Evolutionary conservation across 441 rosid species (phyloP), one percentile per base, ranked within the genome.

Genomic region (Bocquillonia castaneifolia): DNA sequence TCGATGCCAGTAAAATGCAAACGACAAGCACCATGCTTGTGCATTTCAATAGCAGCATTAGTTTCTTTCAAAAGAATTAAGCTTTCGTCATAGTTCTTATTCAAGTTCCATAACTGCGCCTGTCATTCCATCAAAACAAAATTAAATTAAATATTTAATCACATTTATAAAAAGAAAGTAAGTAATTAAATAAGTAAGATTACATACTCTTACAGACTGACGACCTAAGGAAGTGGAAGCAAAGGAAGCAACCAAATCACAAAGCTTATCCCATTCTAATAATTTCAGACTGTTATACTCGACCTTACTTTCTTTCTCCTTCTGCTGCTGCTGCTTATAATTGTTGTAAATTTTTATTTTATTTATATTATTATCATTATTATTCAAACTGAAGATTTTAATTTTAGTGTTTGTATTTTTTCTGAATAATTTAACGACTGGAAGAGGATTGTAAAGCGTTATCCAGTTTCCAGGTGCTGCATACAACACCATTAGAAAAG

Each of bases 261-360:
- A 91, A 59, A 91, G 82, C 80, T 86, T 85, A 74, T 91, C 98
- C 97, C 98, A 93, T 82, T 91, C 96, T 67, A 92, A 76, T 7
- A 88, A 77, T 39, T 85, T 81, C 23, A 90, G 88, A 72, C 90
- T 89, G 67, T 81, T 83, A 69, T 59, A 62, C 25, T 72, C 78
- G 36, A 73, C 28, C 56, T 31, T 44, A 4, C 47, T 12, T 37
- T 2, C 36, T 51, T 52, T 13, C 10, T 23, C 51, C 18, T 37
- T 51, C 39, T 13, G 50, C 61, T 17, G 39, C 40, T 13, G 17
- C 12, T 28, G 22, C 25, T 34, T 47, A 48, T 34, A 22, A 58
- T 59, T 64, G 9, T 26, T 44, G 14, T 63, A 5, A 50, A 64
- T 34, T 15, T 15, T 17, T 45, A 23, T 25, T 29, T 45, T 15